Conservation (phyloP, 495 filamentous ascomycete species). For the Halenospora varia region DNA sequence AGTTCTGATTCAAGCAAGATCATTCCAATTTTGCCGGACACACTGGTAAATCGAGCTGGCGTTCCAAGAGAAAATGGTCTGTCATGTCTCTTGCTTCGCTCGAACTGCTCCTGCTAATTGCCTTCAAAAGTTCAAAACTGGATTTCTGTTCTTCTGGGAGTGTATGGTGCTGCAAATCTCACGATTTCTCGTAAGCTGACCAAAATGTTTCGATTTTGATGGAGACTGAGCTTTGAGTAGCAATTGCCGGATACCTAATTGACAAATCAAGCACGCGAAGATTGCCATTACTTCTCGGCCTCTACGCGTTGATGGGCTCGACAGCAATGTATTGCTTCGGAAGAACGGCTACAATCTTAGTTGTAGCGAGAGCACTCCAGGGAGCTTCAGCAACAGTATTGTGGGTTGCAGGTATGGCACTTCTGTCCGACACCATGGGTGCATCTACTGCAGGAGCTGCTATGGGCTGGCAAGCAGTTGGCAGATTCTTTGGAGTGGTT, state of each 20-base stretch:
- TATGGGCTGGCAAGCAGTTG: conserved; percentile 3
- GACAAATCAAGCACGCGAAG: background rate
- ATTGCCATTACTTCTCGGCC: background rate
- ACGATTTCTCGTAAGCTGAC: background rate
- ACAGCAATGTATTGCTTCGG: background rate
- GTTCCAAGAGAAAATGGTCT: background rate
- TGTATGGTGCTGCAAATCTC: background rate
- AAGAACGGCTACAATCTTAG: background rate
- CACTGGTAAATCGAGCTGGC: background rate
- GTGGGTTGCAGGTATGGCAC: background rate
- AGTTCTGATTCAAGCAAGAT: background rate
- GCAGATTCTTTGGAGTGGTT: background rate
- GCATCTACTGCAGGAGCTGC: background rate
- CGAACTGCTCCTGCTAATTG: background rate
- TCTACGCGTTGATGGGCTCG: background rate
- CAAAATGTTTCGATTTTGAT: background rate
- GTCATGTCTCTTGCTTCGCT: background rate
- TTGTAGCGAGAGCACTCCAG: background rate
- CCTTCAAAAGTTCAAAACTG: background rate
- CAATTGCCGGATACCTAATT: background rate
- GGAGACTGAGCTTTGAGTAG: background rate
- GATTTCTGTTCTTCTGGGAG: background rate
- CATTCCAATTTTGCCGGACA: background rate
- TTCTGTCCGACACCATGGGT: conserved; percentile 1
- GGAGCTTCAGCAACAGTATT: conserved; percentile 5